Percentiles rank a stretch among this genome's conserved stretches.
Conservation (phyloP, 495 filamentous ascomycete genomes). For the Trichoderma reesei region DNA sequence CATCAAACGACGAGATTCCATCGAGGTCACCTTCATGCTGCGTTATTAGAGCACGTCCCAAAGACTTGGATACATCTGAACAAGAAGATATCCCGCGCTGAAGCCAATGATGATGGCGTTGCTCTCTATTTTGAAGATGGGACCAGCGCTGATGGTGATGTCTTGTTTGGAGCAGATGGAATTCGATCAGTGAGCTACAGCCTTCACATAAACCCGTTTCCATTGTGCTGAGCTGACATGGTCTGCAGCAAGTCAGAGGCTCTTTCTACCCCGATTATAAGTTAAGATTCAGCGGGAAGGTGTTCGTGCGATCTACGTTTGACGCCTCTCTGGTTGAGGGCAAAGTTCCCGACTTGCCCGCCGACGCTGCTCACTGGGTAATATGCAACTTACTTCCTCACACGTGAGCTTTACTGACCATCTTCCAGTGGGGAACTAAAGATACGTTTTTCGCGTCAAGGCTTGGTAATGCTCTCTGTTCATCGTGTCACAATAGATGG, state of each 20-base stretch:
- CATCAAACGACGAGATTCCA: neutral
- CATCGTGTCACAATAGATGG: neutral
- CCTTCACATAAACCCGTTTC: neutral
- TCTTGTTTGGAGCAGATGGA: slow-evolving; percentile 1
- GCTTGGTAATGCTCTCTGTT: neutral
- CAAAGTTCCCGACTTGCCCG: neutral
- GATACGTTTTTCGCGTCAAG: neutral
- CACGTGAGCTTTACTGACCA: neutral
- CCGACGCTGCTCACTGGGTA: neutral
- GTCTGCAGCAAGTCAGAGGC: neutral
- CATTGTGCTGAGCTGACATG: too few relatives aligned
- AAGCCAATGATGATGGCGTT: neutral
- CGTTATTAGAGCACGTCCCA: neutral
- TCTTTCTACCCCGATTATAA: neutral
- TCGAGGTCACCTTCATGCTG: neutral
- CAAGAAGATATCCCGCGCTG: neutral
- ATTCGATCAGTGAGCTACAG: neutral
- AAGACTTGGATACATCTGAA: neutral
- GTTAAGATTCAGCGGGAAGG: neutral
- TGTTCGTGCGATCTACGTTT: neutral
- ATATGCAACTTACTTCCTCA: neutral
- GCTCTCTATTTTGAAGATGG: neutral
- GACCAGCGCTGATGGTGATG: neutral
- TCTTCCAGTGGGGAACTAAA: neutral
- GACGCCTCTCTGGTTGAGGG: neutral